Evolutionary conservation across 805 yeast species (phyloP).

Genomic region (Cyberlindnera bimundalis): DNA sequence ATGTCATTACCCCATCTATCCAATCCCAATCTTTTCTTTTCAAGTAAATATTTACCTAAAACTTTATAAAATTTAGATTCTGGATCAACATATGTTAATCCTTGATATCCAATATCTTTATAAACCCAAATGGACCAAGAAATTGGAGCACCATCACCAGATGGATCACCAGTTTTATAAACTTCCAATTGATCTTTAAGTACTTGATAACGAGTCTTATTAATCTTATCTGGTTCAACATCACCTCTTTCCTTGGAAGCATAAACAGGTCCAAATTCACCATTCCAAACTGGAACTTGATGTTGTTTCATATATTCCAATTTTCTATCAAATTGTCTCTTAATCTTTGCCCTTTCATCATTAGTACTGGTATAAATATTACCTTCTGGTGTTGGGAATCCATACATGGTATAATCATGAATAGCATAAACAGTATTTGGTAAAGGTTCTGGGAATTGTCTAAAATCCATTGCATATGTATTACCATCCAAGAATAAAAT

Average conservation of each 20-base stretch:
- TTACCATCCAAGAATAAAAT: constrained; percentile 48
- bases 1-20: constrained; percentile 52
- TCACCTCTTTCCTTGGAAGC: constrained; percentile 44
- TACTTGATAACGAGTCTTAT: constrained; percentile 39
- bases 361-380: constrained; percentile 34
- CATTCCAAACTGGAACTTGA: constrained; percentile 52
- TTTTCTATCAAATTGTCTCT: constrained; percentile 40
- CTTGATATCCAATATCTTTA: constrained; percentile 52
- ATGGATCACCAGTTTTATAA: constrained; percentile 45
- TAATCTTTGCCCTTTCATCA: constrained; percentile 35
- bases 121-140: constrained; percentile 53
- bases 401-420: constrained; percentile 44
- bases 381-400: constrained; percentile 40
- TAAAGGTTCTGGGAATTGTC: constrained; percentile 41
- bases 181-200: constrained; percentile 44
- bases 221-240: constrained; percentile 35
- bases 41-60: constrained; percentile 40
- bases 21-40: constrained; percentile 43
- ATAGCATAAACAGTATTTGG: constrained; percentile 49
- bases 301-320: constrained; percentile 39
- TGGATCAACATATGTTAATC: constrained; percentile 45
- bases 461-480: constrained; percentile 49
- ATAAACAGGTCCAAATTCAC: constrained; percentile 51
- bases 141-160: constrained; percentile 44
- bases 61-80: constrained; percentile 40